A percentile compares a stretch with the other conserved stretches of the same genome.
These are phyloP conservation scores for Candida dajiaensis DNA, from an alignment of 805 yeast genomes.

Conservation along the genomic window DNA sequence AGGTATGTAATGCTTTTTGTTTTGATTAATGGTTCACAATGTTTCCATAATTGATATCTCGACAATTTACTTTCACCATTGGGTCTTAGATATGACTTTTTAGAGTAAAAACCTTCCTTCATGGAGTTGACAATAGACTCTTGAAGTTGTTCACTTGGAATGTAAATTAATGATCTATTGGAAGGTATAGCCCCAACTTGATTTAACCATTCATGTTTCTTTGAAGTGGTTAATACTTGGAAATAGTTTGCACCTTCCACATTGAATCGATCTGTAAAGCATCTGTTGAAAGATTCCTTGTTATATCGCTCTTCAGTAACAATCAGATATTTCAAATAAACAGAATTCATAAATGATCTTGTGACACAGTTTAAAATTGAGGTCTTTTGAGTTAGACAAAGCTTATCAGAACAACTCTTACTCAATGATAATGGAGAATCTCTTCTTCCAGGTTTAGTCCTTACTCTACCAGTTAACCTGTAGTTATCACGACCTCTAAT, in stretches of 20 bases:
- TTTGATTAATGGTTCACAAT: slow-evolving; percentile 13
- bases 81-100: slow-evolving; percentile 36
- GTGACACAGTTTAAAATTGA: slow-evolving; percentile 48
- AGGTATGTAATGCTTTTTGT: slow-evolving; percentile 21
- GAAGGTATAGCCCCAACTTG: slow-evolving; percentile 11
- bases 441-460: slow-evolving; percentile 89
- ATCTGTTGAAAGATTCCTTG: slow-evolving; percentile 8
- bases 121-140: slow-evolving; percentile 50
- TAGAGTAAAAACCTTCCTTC: slow-evolving; percentile 49
- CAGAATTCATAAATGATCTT: slow-evolving; percentile 27
- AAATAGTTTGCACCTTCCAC: not conserved
- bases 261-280: slow-evolving; percentile 13
- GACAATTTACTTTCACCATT: slow-evolving; percentile 39
- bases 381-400: slow-evolving; percentile 54
- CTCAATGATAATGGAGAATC: slow-evolving; percentile 71
- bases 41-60: slow-evolving; percentile 18
- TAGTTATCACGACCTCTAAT: slow-evolving; percentile 64
- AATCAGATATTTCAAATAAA: slow-evolving; percentile 44
- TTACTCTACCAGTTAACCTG: slow-evolving; percentile 51
- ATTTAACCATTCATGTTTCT: slow-evolving; percentile 12
- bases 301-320: slow-evolving; percentile 32
- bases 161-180: slow-evolving; percentile 25
- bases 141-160: slow-evolving; percentile 13
- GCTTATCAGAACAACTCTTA: slow-evolving; percentile 87
- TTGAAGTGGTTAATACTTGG: slow-evolving; percentile 3